A percentile compares a stretch with the other conserved stretches of the same genome.
Conservation (phyloP, 2,329 filamentous ascomycete species). For the Ophiostoma triangulosporum region DNA sequence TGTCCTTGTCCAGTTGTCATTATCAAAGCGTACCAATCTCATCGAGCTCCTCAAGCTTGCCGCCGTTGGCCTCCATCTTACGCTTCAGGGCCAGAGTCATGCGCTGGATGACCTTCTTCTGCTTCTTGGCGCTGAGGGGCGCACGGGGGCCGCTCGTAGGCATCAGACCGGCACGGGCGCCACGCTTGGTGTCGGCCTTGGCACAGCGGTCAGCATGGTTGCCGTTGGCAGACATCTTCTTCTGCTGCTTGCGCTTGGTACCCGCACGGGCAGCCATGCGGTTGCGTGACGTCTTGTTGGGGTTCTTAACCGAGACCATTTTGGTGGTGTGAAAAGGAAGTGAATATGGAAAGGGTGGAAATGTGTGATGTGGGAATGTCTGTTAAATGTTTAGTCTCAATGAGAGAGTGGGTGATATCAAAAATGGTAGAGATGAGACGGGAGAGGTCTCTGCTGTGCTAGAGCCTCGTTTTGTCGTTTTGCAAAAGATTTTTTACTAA, state of each 20-base stretch:
- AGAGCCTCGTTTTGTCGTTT: neutral
- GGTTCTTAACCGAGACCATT: slow-evolving; percentile 45
- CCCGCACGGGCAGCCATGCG: slow-evolving; percentile 33
- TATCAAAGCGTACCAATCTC: slow-evolving; percentile 5
- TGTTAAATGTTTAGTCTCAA: neutral
- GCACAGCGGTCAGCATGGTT: slow-evolving; percentile 13
- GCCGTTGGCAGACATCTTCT: slow-evolving; percentile 26
- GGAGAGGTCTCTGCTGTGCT: neutral
- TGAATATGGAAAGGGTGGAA: neutral
- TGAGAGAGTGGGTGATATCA: neutral
- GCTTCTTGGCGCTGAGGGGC: slow-evolving; percentile 40
- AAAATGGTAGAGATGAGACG: neutral
- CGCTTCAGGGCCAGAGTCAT: slow-evolving; percentile 38
- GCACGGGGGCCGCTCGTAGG: slow-evolving; percentile 41
- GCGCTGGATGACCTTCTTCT: slow-evolving; percentile 41
- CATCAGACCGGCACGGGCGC: slow-evolving; percentile 38
- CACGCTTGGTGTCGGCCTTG: slow-evolving; percentile 29
- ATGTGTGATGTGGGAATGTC: neutral
- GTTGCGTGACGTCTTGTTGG: slow-evolving; percentile 43
- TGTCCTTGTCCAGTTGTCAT: too few species aligned
- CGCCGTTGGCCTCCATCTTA: slow-evolving; percentile 34
- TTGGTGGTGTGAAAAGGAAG: neutral
- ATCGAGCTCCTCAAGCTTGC: slow-evolving; percentile 22
- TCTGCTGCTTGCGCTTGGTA: slow-evolving; percentile 29
- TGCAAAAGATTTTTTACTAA: neutral